phyloP scores from a whole-genome alignment of 1,284 basidiomycete species.

The Testicularia cyperi region DNA sequence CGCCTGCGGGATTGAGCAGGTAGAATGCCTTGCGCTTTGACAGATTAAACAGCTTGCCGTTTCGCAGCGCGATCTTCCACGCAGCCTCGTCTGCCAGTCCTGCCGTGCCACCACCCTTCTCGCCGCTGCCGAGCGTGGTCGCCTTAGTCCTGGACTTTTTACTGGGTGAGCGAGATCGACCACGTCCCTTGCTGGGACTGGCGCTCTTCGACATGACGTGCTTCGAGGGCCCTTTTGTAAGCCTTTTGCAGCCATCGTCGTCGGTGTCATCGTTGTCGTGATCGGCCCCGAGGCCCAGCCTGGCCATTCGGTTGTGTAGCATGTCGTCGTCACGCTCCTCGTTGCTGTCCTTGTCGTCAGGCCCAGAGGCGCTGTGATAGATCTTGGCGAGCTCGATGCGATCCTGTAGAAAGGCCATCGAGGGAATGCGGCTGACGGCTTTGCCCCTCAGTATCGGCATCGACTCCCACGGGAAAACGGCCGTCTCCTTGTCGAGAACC shows the following conservation, averaged over 20 bases:
- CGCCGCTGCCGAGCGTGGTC: conserved; percentile 3
- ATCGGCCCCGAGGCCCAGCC: neutral
- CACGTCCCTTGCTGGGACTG: conserved; percentile 29
- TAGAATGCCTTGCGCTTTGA: conserved; percentile 67
- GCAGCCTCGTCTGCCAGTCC: conserved; percentile 6
- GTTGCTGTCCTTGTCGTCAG: too few species aligned
- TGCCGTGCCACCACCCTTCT: neutral
- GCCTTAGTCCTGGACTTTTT: conserved; percentile 5
- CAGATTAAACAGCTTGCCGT: conserved; percentile 37
- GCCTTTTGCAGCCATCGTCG: too few species aligned
- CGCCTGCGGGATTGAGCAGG: conserved; percentile 88
- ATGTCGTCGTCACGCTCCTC: too few species aligned
- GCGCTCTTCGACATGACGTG: too few species aligned
- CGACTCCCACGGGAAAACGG: conserved; percentile 93
- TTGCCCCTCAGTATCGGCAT: conserved; percentile 80
- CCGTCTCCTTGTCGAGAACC: conserved; percentile 85
- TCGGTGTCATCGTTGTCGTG: conserved; percentile 6
- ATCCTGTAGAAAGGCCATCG: conserved; percentile 82
- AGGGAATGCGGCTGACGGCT: conserved; percentile 87
- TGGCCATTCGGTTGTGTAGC: too few species aligned
- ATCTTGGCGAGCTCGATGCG: conserved; percentile 61
- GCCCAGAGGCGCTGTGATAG: too few species aligned
- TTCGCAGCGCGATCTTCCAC: conserved; percentile 27
- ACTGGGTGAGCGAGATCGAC: conserved; percentile 10
- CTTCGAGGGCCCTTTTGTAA: too few species aligned